Base-by-base conservation (phyloP, 1,284 basidiomycete genomes). In the Cryptococcus amylolentus region DNA sequence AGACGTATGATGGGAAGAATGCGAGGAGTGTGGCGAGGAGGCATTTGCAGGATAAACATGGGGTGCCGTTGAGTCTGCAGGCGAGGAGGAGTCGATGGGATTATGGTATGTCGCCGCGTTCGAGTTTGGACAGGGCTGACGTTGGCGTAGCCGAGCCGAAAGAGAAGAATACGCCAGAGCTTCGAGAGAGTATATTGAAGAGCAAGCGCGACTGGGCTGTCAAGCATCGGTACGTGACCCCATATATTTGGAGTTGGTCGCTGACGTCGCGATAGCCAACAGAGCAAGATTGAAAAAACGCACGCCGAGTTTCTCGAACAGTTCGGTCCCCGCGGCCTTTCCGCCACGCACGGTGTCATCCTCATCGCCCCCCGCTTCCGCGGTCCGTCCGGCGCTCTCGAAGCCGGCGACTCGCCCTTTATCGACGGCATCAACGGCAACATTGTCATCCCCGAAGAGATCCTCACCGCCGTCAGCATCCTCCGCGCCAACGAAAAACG, bases 41-140 rank as follows among this genome's bases (percentile, higher is more conserved):
- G 47, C 82, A 83, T 65, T 66, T 83, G 51, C 79, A 81, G 66
- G 81, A 82, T 67, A 83, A 82, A 65, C 82, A 83, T 67, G 78
- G 77, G 35, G 81, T 83, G 35, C 80, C 80, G 2, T 64, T 83
- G 49, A 72, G 71, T 38, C 66, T 76, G 4, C 82, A 83, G 67
- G 77, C 79, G 38, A 73, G 81, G 27, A 70, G 81, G 43, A 82
- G 80, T 14, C 73, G 82, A 39, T 83, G 82, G 82, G 82, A 83
- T 66, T 76, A 77, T 57, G 75, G 79, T 80, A 52, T 69, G 77
- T 35, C 31, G 13, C 2, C 2, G 27, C 35, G 12, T 38, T 37
- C 1, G 18, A 9, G 2, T 6, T 18, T 37, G 23, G 10, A 8
- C 9, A 40, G 9, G 35, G 49, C 38, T 50, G 37, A 50, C 27